Conservation (phyloP, 805 yeast species). For the Ogataea trehaloabstinens region DNA sequence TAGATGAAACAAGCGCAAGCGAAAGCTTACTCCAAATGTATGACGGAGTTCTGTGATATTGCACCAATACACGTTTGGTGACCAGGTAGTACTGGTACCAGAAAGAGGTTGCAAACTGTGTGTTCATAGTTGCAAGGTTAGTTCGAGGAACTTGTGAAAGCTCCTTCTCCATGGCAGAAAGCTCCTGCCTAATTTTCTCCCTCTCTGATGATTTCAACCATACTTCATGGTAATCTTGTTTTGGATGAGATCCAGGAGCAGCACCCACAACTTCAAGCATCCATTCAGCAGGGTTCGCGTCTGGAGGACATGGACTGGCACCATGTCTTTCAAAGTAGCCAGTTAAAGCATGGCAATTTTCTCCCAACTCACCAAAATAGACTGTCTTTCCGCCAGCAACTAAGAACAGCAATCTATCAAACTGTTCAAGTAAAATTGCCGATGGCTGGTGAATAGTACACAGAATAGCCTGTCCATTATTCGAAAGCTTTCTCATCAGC, state of each 20-base stretch:
- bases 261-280: constrained; percentile 74
- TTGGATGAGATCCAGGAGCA: constrained; percentile 64
- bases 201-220: constrained; percentile 45
- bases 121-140: neutral
- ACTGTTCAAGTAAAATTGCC: constrained; percentile 40
- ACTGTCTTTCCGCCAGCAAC: constrained; percentile 51
- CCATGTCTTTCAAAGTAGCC: constrained; percentile 50
- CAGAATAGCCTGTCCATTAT: constrained; percentile 53
- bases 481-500: constrained; percentile 45
- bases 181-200: constrained; percentile 23
- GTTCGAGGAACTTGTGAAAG: constrained; percentile 4
- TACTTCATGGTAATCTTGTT: constrained; percentile 58
- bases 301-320: constrained; percentile 57
- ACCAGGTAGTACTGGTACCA: constrained; percentile 34
- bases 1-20: constrained; percentile 35
- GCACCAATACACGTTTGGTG: constrained; percentile 34
- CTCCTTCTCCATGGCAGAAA: constrained; percentile 23
- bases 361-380: constrained; percentile 52
- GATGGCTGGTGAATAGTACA: constrained; percentile 58
- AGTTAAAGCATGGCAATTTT: constrained; percentile 38
- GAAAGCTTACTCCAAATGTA: constrained; percentile 47
- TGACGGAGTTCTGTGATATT: constrained; percentile 45
- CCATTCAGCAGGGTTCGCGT: constrained; percentile 75
- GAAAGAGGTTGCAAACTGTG: constrained; percentile 34
- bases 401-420: constrained; percentile 41